These are phyloP conservation scores for Xylariomycetidae sp. DNA, from an alignment of 2,329 filamentous ascomycete genomes.

Conservation along the genomic window DNA sequence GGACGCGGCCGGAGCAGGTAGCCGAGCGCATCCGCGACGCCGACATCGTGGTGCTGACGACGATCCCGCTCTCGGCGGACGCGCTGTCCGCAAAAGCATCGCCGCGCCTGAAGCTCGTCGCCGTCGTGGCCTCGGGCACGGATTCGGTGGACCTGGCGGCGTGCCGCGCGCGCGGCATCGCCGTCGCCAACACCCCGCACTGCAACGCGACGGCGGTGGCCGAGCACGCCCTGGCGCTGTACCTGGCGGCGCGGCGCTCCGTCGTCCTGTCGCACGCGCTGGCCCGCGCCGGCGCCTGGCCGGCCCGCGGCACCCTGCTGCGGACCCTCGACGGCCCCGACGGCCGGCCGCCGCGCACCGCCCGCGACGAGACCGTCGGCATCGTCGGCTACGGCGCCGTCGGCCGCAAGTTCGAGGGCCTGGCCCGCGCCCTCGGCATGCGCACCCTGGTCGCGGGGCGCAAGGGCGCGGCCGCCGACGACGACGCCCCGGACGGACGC, in stretches of 20 bases:
- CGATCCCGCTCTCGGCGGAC: constrained; percentile 24
- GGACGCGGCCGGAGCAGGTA: constrained; percentile 20
- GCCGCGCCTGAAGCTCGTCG: constrained; percentile 28
- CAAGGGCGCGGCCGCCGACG: constrained; percentile 15
- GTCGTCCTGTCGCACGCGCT: constrained; percentile 26
- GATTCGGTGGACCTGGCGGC: constrained; percentile 31
- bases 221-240: constrained; percentile 44
- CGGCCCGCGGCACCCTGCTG: constrained; percentile 18
- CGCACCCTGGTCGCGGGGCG: constrained; percentile 20
- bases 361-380: constrained; percentile 20
- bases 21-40: constrained; percentile 28
- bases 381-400: constrained; percentile 28
- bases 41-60: constrained; percentile 29
- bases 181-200: constrained; percentile 31
- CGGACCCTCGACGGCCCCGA: constrained; percentile 17
- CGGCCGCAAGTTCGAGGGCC: constrained; percentile 17
- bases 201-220: constrained; percentile 30
- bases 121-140: constrained; percentile 30
- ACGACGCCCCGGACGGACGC: constrained; percentile 15
- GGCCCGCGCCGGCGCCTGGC: constrained; percentile 23
- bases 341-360: constrained; percentile 20
- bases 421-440: constrained; percentile 21
- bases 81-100: constrained; percentile 18
- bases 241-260: constrained; percentile 32
- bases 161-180: constrained; percentile 26